Conservation (phyloP, 2,329 filamentous ascomycete species). For the Fusarium sp. region DNA sequence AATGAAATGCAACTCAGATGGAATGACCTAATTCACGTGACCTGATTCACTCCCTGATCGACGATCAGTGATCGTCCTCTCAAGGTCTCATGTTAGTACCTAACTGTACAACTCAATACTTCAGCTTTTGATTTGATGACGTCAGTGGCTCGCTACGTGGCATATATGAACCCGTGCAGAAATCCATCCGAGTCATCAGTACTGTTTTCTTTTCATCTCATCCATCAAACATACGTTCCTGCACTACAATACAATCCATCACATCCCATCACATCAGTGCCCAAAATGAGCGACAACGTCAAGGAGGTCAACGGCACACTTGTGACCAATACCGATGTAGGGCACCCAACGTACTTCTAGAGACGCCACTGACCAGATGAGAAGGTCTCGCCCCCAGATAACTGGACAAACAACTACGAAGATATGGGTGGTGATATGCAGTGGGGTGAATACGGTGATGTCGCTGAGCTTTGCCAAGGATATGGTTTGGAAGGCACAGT, state of each 20-base stretch:
- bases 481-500: neutral
- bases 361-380: neutral
- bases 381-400: neutral
- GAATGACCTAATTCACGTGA: no score
- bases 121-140: neutral
- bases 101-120: neutral
- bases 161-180: neutral
- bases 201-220: neutral
- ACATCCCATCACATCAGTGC: neutral
- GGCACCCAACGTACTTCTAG: neutral
- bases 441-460: neutral
- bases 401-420: neutral
- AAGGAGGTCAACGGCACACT: neutral
- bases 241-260: neutral
- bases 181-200: neutral
- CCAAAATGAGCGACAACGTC: neutral
- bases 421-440: neutral
- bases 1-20: no score
- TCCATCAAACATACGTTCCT: no score
- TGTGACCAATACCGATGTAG: conserved; percentile 2
- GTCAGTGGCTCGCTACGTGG: neutral
- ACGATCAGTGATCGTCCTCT: no score
- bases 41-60: no score
- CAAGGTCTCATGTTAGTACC: neutral
- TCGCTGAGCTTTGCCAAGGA: accelerated